phyloP scores from a whole-genome alignment of 1,139 yeast species.

The Kurtzmaniella quercitrusa region DNA sequence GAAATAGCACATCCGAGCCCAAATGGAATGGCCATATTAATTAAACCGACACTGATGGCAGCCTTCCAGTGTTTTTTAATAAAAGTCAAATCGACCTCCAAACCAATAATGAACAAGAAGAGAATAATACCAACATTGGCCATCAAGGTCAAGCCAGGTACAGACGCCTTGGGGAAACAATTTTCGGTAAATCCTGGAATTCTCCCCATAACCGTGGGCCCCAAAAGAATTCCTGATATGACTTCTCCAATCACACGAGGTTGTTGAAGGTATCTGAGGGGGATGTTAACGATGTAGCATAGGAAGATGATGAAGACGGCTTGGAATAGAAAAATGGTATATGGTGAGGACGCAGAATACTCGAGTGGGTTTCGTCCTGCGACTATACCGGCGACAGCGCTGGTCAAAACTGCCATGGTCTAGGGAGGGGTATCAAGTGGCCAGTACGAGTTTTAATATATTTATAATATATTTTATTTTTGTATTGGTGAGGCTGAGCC shows the following conservation, averaged over 20 bases:
- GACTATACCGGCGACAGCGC: conserved; percentile 57
- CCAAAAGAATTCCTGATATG: conserved; percentile 65
- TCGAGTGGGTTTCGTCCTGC: conserved; percentile 68
- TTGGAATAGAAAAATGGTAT: conserved; percentile 60
- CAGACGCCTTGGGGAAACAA: conserved; percentile 60
- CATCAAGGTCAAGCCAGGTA: conserved; percentile 59
- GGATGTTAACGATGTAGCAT: conserved; percentile 54
- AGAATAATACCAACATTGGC: conserved; percentile 73
- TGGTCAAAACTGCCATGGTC: conserved; percentile 24
- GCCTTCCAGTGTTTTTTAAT: conserved; percentile 55
- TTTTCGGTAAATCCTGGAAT: conserved; percentile 61
- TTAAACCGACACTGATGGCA: conserved; percentile 63
- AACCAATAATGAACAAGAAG: conserved; percentile 69
- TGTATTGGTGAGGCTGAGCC: neutral
- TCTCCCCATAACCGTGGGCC: conserved; percentile 67
- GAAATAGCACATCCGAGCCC: conserved; percentile 73
- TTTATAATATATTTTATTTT: too few species aligned
- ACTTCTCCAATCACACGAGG: conserved; percentile 81
- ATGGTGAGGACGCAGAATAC: conserved; percentile 52
- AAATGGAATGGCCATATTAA: conserved; percentile 72
- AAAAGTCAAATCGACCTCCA: conserved; percentile 69
- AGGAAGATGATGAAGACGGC: conserved; percentile 50
- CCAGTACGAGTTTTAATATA: too few species aligned
- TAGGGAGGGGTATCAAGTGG: neutral
- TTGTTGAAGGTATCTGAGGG: conserved; percentile 57